Evolutionary conservation across 805 yeast species (phyloP).

Genomic region (Candida parachauliodes): DNA sequence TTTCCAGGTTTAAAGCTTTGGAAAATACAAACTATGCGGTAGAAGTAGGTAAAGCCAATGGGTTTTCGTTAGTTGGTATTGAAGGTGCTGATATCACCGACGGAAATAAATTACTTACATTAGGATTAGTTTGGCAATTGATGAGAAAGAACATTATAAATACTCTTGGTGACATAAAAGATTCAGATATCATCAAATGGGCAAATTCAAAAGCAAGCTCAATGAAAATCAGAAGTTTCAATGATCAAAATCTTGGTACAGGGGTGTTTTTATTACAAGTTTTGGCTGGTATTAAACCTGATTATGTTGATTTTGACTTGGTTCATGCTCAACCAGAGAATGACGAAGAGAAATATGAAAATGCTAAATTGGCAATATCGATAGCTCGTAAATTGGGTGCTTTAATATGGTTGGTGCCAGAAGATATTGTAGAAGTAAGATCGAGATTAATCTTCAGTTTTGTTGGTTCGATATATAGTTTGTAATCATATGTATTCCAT

Average conservation of each 20-base stretch:
- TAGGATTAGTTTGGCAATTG: slow-evolving; percentile 96
- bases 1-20: slow-evolving; percentile 88
- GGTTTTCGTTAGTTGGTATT: slow-evolving; percentile 93
- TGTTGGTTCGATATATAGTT: slow-evolving; percentile 60
- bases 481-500: slow-evolving; percentile 1
- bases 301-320: slow-evolving; percentile 93
- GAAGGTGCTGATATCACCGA: slow-evolving; percentile 97
- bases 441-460: slow-evolving; percentile 90
- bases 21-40: slow-evolving; percentile 99
- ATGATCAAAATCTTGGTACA: slow-evolving; percentile 70
- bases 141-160: slow-evolving; percentile 93
- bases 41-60: slow-evolving; percentile 87
- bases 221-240: slow-evolving; percentile 87
- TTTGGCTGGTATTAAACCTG: slow-evolving; percentile 91
- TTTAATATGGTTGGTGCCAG: slow-evolving; percentile 99
- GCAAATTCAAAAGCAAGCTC: slow-evolving; percentile 85
- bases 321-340: slow-evolving; percentile 68
- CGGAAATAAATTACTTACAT: slow-evolving; percentile 82
- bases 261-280: slow-evolving; percentile 87
- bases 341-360: slow-evolving; percentile 86
- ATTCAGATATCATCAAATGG: slow-evolving; percentile 88
- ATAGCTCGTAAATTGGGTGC: slow-evolving; percentile 98
- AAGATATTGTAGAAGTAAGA: slow-evolving; percentile 95
- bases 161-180: slow-evolving; percentile 74
- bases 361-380: slow-evolving; percentile 95